Conservation (phyloP, 2,329 filamentous ascomycete species). For the Ophiosphaerella herpotricha region DNA sequence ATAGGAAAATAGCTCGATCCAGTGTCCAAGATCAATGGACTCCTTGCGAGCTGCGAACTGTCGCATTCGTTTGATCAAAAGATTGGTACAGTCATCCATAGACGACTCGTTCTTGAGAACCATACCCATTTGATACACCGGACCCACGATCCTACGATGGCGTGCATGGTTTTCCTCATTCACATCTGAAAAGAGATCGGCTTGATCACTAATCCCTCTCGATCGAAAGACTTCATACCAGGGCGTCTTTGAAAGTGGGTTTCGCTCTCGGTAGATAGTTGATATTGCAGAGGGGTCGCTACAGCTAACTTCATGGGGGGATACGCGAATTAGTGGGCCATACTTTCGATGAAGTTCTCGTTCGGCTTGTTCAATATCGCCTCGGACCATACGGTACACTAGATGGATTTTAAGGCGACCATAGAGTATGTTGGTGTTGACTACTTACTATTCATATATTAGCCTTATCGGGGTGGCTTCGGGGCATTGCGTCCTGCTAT, state of each 20-base stretch:
- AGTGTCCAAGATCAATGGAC: constrained; percentile 30
- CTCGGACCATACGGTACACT: background rate
- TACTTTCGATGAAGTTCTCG: constrained; percentile 11
- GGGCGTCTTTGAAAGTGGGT: constrained; percentile 17
- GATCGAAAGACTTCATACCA: constrained; percentile 17
- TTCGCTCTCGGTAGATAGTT: constrained; percentile 18
- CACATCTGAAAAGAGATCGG: constrained; percentile 23
- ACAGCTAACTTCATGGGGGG: constrained; percentile 24
- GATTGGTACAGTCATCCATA: constrained; percentile 25
- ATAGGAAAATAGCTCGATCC: constrained; percentile 35
- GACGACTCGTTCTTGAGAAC: constrained; percentile 41
- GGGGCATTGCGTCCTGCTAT: background rate
- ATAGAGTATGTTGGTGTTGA: too few relatives aligned
- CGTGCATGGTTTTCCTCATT: constrained; percentile 22
- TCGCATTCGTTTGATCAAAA: constrained; percentile 27
- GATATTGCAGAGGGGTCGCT: constrained; percentile 13
- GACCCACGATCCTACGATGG: constrained; percentile 21
- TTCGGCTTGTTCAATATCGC: constrained; percentile 10
- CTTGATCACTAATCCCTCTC: constrained; percentile 19
- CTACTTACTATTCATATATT: background rate
- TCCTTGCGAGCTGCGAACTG: constrained; percentile 21
- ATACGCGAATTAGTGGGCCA: constrained; percentile 17
- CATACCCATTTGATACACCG: constrained; percentile 49
- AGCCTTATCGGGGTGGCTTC: background rate
- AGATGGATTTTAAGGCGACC: background rate